A percentile compares a stretch with the other conserved stretches of the same genome.
These are phyloP conservation scores for Glaciozyma martinii DNA, from an alignment of 768 basidiomycete species.

Conservation along the genomic window DNA sequence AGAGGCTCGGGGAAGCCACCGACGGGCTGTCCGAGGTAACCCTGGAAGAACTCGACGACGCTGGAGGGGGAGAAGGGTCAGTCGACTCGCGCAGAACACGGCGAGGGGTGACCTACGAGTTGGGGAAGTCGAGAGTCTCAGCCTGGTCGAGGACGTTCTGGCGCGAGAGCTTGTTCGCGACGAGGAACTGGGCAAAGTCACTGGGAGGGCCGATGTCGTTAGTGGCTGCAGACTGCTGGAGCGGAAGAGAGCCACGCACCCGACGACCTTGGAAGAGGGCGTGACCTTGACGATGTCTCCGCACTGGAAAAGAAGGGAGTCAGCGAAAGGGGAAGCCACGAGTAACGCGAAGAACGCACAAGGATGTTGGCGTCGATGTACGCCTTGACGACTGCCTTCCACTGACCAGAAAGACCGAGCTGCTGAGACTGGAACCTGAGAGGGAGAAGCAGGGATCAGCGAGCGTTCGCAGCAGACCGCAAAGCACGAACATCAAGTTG, in stretches of 20 bases:
- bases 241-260: background rate
- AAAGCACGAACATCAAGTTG: conserved; percentile 31
- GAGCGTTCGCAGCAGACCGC: conserved; percentile 30
- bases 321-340: background rate
- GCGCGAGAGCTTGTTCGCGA: conserved; percentile 80
- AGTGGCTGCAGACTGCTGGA: too few relatives aligned
- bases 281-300: conserved; percentile 67
- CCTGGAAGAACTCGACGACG: conserved; percentile 87
- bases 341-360: conserved; percentile 45
- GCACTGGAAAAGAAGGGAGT: conserved; percentile 50
- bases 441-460: background rate
- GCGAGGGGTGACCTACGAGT: conserved; percentile 55
- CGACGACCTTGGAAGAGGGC: background rate
- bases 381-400: conserved; percentile 95
- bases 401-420: conserved; percentile 91
- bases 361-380: conserved; percentile 97
- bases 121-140: conserved; percentile 86
- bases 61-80: conserved; percentile 8
- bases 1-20: conserved; percentile 98
- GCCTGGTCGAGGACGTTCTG: conserved; percentile 77
- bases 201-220: conserved; percentile 54
- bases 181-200: conserved; percentile 85
- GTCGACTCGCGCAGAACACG: background rate
- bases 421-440: conserved; percentile 89
- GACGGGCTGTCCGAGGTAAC: conserved; percentile 88